phyloP scores from a whole-genome alignment of 2,329 filamentous ascomycete genomes.

The Venturia asperata region DNA sequence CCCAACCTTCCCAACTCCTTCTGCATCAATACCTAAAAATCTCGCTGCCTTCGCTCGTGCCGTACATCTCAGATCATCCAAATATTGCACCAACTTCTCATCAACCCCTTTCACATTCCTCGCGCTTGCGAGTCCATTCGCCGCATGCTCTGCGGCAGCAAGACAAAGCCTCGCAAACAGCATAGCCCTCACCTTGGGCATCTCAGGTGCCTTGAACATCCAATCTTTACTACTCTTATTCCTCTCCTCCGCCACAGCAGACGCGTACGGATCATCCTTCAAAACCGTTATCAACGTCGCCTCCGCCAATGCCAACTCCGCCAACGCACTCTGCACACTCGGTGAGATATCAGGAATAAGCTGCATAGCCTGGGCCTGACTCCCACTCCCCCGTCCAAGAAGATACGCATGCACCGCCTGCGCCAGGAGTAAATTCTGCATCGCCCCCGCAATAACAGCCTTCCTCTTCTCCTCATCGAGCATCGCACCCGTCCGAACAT shows the following conservation, averaged over 20 bases:
- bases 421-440: slow-evolving; percentile 69
- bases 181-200: slow-evolving; percentile 81
- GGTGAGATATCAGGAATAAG: slow-evolving; percentile 40
- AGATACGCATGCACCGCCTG: slow-evolving; percentile 71
- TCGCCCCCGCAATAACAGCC: slow-evolving; percentile 60
- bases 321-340: slow-evolving; percentile 39
- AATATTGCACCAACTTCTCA: slow-evolving; percentile 62
- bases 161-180: slow-evolving; percentile 83
- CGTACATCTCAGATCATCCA: slow-evolving; percentile 66
- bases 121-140: slow-evolving; percentile 55
- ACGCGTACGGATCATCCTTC: slow-evolving; percentile 91
- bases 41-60: slow-evolving; percentile 79
- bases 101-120: slow-evolving; percentile 45
- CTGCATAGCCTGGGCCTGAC: slow-evolving; percentile 60
- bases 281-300: slow-evolving; percentile 83
- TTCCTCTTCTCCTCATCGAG: slow-evolving; percentile 42
- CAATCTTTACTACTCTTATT: slow-evolving; percentile 83
- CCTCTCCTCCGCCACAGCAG: slow-evolving; percentile 69
- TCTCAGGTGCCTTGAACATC: slow-evolving; percentile 89
- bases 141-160: slow-evolving; percentile 79
- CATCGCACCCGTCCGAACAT: slow-evolving; percentile 32
- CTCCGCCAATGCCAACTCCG: slow-evolving; percentile 69
- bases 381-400: slow-evolving; percentile 56
- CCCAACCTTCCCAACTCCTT: slow-evolving; percentile 72
- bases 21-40: slow-evolving; percentile 85